Evolutionary conservation across 352 stramenopile genomes (phyloP), one percentile per base, ranked within the genome.

Genomic region (Phytophthora hibernalis): DNA sequence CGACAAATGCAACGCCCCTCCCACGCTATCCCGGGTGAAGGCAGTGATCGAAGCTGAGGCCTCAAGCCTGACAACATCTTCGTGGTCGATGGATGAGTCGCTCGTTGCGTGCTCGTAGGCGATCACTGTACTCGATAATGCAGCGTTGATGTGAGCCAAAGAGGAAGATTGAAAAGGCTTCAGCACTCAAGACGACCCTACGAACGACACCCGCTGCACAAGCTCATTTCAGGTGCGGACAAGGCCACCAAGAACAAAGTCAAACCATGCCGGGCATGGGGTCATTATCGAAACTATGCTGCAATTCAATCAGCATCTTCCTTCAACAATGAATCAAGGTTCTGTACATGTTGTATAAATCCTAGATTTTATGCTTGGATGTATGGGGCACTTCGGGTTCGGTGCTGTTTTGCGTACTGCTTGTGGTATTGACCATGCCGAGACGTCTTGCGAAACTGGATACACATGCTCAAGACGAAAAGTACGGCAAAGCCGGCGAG

Each of bases 391-490:
- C 37, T 49, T 15, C 43, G 35, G 4, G 49, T 54, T 22, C 50
- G 28, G 15, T 42, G 44, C 10, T 15, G 20, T 6, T 15, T 37
- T 37, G 51, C 2, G 13, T 61, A 20, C 13, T 50, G 38, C 7
- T 56, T 56, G 37, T 57, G 53, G 44, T 64, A 64, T 2, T 56
- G 33, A 7, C 37, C 45, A n/a, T 48, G 45, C 28, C 55, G 68
- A 43, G 64, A 70, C 3, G 73, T 82, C 59, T 76, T 81, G 49
- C 54, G 58, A 50, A 87, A 85, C 55, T 85, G 78, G 8, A 89
- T 53, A 44, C 68, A 61, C 60, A 77, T 63, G 10, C 74, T 76
- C 31, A 87, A 12, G 8, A 71, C 42, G 15, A 74, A 72, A 30
- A 84, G 61, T 37, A 84, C 55, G 12, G 76, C 31, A 21, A 76